These are phyloP conservation scores for Malassezia psittaci DNA, from an alignment of 1,284 basidiomycete genomes.

Conservation along the genomic window DNA sequence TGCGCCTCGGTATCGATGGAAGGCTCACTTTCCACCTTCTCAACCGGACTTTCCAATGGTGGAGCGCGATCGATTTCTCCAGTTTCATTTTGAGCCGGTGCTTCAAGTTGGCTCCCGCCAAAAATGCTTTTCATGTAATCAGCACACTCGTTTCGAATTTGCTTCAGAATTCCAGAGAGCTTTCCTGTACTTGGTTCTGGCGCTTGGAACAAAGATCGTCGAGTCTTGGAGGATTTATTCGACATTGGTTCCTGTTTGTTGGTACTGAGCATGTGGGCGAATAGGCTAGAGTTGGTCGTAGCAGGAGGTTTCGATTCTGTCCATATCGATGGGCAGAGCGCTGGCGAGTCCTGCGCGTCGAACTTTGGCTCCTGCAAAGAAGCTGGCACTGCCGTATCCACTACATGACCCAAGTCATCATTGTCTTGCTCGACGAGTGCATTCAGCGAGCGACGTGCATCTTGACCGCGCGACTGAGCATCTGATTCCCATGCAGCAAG, in stretches of 20 bases:
- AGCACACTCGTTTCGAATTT: conserved; percentile 10
- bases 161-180: neutral
- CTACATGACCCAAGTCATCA: conserved; percentile 7
- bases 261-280: conserved; percentile 1
- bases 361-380: neutral
- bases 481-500: conserved; percentile 18
- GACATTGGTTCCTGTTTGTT: neutral
- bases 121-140: conserved; percentile 1
- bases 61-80: neutral
- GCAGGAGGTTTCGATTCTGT: neutral
- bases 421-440: neutral
- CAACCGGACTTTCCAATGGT: neutral
- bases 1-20: neutral
- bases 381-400: neutral
- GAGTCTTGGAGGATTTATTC: neutral
- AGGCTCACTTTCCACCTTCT: neutral
- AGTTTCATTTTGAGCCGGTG: neutral
- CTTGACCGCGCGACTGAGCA: neutral
- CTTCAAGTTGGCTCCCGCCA: neutral
- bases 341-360: neutral
- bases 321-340: conserved; percentile 1
- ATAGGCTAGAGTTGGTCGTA: neutral
- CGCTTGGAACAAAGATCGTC: conserved; percentile 13
- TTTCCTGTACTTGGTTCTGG: neutral
- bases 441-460: neutral